phyloP scores from a whole-genome alignment of 2,329 filamentous ascomycete species.

The Fusarium subglutinans region DNA sequence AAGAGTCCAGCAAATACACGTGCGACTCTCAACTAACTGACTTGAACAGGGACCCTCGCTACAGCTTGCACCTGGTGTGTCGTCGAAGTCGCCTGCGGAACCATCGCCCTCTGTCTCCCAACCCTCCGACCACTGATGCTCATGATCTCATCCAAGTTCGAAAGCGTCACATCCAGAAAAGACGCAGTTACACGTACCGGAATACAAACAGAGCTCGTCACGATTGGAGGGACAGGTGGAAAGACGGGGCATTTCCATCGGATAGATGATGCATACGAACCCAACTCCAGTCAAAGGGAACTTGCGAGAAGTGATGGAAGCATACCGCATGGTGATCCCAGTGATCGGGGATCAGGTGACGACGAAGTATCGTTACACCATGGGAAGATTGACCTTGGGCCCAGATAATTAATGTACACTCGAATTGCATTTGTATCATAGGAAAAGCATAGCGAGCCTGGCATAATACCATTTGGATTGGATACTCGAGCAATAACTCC shows the following conservation, averaged over 20 bases:
- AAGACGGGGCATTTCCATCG: conserved; percentile 15
- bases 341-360: not conserved
- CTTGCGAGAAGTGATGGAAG: not conserved
- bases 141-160: conserved; percentile 20
- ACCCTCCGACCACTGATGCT: conserved; percentile 23
- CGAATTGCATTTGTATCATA: not conserved
- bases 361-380: not conserved
- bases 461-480: not conserved
- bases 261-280: conserved; percentile 1
- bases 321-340: not conserved
- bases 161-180: not conserved
- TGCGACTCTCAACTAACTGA: not conserved
- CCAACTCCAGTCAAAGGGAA: not conserved
- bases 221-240: conserved; percentile 14
- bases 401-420: not conserved
- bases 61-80: conserved; percentile 31
- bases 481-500: no score
- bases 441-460: not conserved
- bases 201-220: conserved; percentile 3
- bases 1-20: not conserved
- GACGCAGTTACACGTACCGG: not conserved
- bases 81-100: conserved; percentile 27
- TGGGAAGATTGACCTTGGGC: not conserved
- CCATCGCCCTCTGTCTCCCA: conserved; percentile 23
- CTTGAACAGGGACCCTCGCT: conserved; percentile 18